phyloP scores from a whole-genome alignment of 495 filamentous ascomycete species.

The Podospora bellae-mahoneyi region DNA sequence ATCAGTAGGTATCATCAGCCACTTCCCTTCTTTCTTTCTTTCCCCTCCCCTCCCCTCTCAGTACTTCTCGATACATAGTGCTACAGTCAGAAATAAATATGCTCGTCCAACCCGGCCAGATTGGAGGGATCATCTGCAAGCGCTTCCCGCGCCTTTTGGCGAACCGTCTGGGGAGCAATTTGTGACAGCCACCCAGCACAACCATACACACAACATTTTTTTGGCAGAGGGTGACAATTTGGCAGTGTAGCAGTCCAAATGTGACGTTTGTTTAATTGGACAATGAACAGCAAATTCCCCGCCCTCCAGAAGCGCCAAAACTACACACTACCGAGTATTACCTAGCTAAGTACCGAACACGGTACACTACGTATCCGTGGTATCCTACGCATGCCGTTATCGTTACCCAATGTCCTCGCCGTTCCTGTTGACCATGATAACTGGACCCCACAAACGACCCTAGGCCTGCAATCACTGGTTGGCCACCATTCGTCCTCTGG shows the following conservation, averaged over 20 bases:
- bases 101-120: background rate
- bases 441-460: conserved; percentile 11
- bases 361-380: too few species aligned
- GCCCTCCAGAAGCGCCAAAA: background rate
- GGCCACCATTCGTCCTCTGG: background rate
- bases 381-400: conserved; percentile 2
- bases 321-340: background rate
- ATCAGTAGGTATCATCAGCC: background rate
- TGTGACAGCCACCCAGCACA: conserved; percentile 1
- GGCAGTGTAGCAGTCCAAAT: background rate
- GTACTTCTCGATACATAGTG: background rate
- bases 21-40: too few species aligned
- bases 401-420: background rate
- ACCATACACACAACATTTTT: background rate
- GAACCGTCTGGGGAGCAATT: background rate
- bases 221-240: background rate
- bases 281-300: background rate
- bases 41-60: background rate
- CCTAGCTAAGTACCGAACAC: too few species aligned
- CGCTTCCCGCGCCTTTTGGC: background rate
- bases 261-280: conserved; percentile 1
- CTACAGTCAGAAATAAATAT: background rate
- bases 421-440: background rate
- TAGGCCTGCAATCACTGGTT: conserved; percentile 6
- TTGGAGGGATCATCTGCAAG: background rate